Evolutionary conservation across 2,329 filamentous ascomycete species (phyloP), one percentile per base, ranked within the genome.

Genomic region (Metarhizium robertsii): DNA sequence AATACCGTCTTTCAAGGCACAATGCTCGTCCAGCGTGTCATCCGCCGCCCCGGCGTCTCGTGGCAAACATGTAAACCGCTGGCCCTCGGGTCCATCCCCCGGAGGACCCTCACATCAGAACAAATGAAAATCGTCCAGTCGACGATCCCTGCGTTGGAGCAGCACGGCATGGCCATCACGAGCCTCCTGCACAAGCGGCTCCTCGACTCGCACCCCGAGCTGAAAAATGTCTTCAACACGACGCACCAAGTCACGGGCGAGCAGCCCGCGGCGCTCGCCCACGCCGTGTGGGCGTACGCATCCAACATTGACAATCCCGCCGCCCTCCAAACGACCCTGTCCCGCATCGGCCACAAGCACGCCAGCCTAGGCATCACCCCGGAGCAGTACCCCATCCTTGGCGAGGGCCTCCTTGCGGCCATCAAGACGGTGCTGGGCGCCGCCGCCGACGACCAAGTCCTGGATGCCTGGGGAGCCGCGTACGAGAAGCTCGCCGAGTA

Each of bases 401-500:
- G 82, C 52, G 79, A 80, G 61, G 81, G 84, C 64, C 75, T 89
- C 2, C 73, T 90, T 46, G 75, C 76, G 34, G 82, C 85, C 1
- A 86, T 89, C 73, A 76, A 74, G 30, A 73, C 79, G 32, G 79
- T 88, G 0, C 76, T 89, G 0, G 85, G 85, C 4, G 75, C 76
- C 5, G 80, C 78, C 16, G 79, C 85, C 68, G 88, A 83, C 2
- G 70, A 76, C 0, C 79, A 83, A 11, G 76, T 87, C 25, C 74
- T 80, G 53, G 74, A 79, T 3, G 86, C 86, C 11, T 89, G 86
- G 86, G 77, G 71, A 3, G 78, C 79, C 38, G 86, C 85, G 2
- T 89, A 89, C 70, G 82, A 79, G 78, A 75, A 87, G 60, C 78
- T 89, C 20, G 86, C 86, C 16, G 76, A 84, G 64, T 78, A 88